Evolutionary conservation across 2,329 filamentous ascomycete genomes (phyloP).

Genomic region (Fusarium austroafricanum): DNA sequence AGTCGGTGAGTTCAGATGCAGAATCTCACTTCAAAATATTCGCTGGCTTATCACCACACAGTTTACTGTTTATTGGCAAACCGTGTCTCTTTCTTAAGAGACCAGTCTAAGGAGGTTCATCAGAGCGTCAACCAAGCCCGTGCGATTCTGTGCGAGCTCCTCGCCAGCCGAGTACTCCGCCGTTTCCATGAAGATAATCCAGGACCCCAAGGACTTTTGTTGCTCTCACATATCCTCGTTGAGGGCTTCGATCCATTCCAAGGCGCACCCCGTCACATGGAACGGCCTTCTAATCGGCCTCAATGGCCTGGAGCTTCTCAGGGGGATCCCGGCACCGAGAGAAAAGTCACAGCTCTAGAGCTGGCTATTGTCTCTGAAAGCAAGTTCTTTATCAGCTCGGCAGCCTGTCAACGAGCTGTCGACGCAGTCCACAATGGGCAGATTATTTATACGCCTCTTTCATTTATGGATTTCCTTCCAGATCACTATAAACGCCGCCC

Average conservation of each 20-base stretch:
- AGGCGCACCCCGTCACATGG: conserved; percentile 70
- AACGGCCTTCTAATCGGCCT: conserved; percentile 57
- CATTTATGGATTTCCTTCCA: conserved; percentile 78
- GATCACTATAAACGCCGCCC: conserved; percentile 79
- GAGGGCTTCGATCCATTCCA: conserved; percentile 79
- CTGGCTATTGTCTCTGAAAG: conserved; percentile 78
- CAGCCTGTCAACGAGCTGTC: conserved; percentile 76
- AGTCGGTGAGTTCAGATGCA: conserved; percentile 58
- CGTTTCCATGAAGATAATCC: conserved; percentile 75
- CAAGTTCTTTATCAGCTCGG: conserved; percentile 73
- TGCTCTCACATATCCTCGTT: conserved; percentile 75
- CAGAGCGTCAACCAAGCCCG: conserved; percentile 77
- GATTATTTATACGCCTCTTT: conserved; percentile 76
- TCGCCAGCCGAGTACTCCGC: conserved; percentile 74
- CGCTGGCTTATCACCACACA: conserved; percentile 42
- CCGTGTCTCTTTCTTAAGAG: conserved; percentile 74
- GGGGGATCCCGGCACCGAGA: conserved; percentile 55
- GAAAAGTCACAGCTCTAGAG: conserved; percentile 75
- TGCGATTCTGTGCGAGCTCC: conserved; percentile 75
- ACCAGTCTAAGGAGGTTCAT: conserved; percentile 73
- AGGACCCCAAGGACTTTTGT: conserved; percentile 70
- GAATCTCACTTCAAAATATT: neutral
- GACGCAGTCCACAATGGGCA: conserved; percentile 76
- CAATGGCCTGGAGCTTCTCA: conserved; percentile 54
- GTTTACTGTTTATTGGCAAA: conserved; percentile 80